Percentiles rank a stretch among this genome's conserved stretches.
Evolutionary conservation across 1,139 yeast species (phyloP).

Genomic region (Lodderomyces metapsilosis): DNA sequence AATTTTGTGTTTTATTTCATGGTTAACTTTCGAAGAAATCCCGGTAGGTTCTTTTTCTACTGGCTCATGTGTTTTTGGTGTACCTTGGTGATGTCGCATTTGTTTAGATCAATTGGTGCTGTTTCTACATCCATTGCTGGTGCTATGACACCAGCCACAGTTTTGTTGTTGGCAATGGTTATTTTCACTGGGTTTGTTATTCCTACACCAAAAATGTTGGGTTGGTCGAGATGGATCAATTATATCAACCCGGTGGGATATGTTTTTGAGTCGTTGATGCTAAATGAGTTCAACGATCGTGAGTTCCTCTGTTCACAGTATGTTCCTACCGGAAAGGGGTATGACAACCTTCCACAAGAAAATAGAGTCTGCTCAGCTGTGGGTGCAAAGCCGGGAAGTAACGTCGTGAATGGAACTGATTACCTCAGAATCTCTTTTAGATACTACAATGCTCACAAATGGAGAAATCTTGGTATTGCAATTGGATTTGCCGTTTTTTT

Average conservation of each 20-base stretch:
- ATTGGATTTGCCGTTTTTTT: constrained; percentile 58
- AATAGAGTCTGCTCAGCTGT: constrained; percentile 59
- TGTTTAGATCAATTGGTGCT: constrained; percentile 62
- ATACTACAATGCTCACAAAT: constrained; percentile 62
- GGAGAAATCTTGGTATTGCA: constrained; percentile 84
- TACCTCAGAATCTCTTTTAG: constrained; percentile 48
- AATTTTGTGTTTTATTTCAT: constrained; percentile 55
- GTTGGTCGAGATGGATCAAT: constrained; percentile 64
- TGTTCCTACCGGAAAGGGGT: constrained; percentile 44
- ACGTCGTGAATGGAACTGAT: constrained; percentile 54
- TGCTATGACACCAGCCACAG: constrained; percentile 64
- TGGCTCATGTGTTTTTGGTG: constrained; percentile 43
- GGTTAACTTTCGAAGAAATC: constrained; percentile 51
- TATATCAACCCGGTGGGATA: constrained; percentile 58
- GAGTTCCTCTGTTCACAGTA: constrained; percentile 46
- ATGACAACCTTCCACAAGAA: constrained; percentile 26
- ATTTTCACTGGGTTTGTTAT: constrained; percentile 61
- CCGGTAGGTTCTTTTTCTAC: constrained; percentile 62
- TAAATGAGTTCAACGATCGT: constrained; percentile 52
- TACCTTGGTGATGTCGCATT: constrained; percentile 53
- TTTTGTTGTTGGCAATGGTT: constrained; percentile 50
- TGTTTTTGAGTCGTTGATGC: constrained; percentile 55
- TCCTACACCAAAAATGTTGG: constrained; percentile 57
- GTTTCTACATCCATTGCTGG: constrained; percentile 52
- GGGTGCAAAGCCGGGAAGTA: constrained; percentile 61